phyloP scores from a whole-genome alignment of 768 basidiomycete species.

The Panaeolus cyanescens region DNA sequence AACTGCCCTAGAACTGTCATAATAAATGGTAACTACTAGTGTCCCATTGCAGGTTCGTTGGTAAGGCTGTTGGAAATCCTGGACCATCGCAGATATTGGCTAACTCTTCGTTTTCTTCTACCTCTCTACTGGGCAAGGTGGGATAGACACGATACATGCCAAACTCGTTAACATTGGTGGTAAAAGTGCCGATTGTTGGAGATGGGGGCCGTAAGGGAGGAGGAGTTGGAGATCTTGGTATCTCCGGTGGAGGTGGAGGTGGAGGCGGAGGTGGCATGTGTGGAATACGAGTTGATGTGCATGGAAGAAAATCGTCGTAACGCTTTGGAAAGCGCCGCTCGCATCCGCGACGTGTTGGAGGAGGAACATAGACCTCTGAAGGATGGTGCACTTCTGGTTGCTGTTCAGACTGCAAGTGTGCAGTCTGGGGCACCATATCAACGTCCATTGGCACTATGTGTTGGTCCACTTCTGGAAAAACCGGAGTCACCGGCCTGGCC shows the following conservation, averaged over 20 bases:
- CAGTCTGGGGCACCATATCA: no score
- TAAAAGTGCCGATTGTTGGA: neutral
- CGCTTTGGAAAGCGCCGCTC: neutral
- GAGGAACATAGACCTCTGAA: neutral
- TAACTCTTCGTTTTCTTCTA: neutral
- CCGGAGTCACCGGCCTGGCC: no score
- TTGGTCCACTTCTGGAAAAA: neutral
- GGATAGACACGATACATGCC: conserved; percentile 3
- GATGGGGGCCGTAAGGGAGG: neutral
- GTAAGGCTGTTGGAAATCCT: no score
- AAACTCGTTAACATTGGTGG: conserved; percentile 4
- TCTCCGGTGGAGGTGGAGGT: neutral
- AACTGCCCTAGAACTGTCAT: no score
- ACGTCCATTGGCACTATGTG: neutral
- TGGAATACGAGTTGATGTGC: neutral
- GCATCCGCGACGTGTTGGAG: neutral
- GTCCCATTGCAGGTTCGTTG: no score
- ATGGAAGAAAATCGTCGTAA: neutral
- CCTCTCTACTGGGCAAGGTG: neutral
- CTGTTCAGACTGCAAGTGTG: neutral
- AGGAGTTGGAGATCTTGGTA: neutral
- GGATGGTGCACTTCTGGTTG: no score
- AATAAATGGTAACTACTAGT: no score
- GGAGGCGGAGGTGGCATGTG: no score
- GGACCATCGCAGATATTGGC: conserved; percentile 3